A percentile compares a stretch with the other conserved stretches of the same genome.
These are phyloP conservation scores for Stentor roeselii DNA, from an alignment of 73 alveolate genomes.

Conservation along the genomic window DNA sequence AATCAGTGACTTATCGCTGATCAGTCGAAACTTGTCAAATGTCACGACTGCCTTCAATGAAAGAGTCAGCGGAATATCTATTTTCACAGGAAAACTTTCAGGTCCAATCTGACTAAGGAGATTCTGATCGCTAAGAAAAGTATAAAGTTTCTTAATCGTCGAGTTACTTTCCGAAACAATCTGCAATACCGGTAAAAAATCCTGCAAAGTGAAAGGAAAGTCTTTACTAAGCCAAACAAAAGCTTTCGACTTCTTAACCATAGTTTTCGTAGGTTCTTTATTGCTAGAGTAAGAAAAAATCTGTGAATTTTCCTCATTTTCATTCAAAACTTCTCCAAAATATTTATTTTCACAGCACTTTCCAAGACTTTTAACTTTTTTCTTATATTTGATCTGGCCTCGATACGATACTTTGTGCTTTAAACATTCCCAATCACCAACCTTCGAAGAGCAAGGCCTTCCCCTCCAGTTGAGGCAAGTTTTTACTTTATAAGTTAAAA, in stretches of 20 bases:
- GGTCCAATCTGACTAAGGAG: not conserved
- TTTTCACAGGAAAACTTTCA: slow-evolving; percentile 21
- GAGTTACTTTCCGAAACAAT: not conserved
- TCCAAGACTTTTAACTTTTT: not conserved
- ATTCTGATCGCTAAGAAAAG: not conserved
- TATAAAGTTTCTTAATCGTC: slow-evolving; percentile 2
- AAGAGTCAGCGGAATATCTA: slow-evolving; percentile 16
- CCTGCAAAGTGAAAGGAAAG: not conserved
- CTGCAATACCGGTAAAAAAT: slow-evolving; percentile 15
- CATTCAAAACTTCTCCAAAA: not conserved
- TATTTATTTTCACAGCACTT: not conserved
- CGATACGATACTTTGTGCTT: not conserved
- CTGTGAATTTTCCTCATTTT: not conserved
- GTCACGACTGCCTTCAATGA: slow-evolving; percentile 7
- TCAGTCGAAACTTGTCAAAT: slow-evolving; percentile 1
- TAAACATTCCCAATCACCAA: not conserved
- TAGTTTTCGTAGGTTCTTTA: not conserved
- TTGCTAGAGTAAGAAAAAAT: not conserved
- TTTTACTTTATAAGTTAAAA: not conserved
- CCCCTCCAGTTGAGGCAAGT: slow-evolving; percentile 3
- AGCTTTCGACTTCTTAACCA: slow-evolving; percentile 26
- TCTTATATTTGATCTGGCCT: not conserved
- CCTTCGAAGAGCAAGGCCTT: not conserved
- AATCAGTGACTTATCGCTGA: not conserved
- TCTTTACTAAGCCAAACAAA: not conserved